These are phyloP conservation scores for Ophiostoma ips DNA, from an alignment of 2,329 filamentous ascomycete genomes.

Conservation along the genomic window DNA sequence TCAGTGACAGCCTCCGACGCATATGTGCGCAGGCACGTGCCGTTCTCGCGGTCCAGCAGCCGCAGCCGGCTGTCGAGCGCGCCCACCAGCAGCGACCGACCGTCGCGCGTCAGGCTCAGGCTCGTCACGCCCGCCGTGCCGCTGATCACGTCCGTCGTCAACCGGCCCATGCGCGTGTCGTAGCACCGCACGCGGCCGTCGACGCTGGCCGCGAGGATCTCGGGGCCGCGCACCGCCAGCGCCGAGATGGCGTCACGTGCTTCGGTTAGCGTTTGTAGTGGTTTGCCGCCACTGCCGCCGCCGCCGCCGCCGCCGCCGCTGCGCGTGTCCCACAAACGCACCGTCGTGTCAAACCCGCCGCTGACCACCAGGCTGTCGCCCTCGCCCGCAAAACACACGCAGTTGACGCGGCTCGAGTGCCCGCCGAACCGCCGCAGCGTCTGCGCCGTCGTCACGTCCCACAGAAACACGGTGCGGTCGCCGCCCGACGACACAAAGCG, in stretches of 20 bases:
- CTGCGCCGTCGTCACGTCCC: slow-evolving; percentile 75
- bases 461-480: slow-evolving; percentile 81
- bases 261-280: slow-evolving; percentile 60
- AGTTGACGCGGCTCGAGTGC: slow-evolving; percentile 62
- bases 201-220: slow-evolving; percentile 64
- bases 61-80: slow-evolving; percentile 63
- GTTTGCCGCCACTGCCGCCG: slow-evolving; percentile 26
- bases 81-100: slow-evolving; percentile 59
- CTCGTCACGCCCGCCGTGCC: slow-evolving; percentile 52
- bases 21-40: slow-evolving; percentile 61
- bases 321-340: slow-evolving; percentile 61
- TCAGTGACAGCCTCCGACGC: slow-evolving; percentile 25
- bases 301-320: slow-evolving; percentile 25
- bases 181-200: slow-evolving; percentile 74
- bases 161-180: slow-evolving; percentile 63
- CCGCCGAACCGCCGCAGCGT: slow-evolving; percentile 63
- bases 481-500: slow-evolving; percentile 79
- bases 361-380: slow-evolving; percentile 60
- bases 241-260: slow-evolving; percentile 54
- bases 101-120: slow-evolving; percentile 55
- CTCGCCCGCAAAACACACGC: slow-evolving; percentile 64
- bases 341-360: slow-evolving; percentile 61
- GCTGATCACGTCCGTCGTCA: slow-evolving; percentile 57
- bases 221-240: slow-evolving; percentile 32
- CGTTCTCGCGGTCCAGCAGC: slow-evolving; percentile 66